phyloP scores from a whole-genome alignment of 2,329 filamentous ascomycete species.

The Thelonectria discophora region DNA sequence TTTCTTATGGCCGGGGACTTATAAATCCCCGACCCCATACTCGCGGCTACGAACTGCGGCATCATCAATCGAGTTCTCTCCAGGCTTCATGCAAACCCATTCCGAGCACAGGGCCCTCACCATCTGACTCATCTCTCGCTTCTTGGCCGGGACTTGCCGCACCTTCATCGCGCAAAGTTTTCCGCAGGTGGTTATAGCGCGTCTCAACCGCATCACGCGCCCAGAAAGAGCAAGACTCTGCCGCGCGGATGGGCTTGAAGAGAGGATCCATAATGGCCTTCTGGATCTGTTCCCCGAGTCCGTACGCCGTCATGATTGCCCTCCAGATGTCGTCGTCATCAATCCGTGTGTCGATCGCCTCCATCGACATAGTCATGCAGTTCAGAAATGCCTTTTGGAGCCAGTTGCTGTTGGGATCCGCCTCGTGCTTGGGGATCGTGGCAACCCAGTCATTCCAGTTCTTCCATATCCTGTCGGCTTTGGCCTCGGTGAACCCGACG shows the following conservation, averaged over 20 bases:
- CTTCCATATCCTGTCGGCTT: slow-evolving; percentile 27
- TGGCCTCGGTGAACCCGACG: slow-evolving; percentile 24
- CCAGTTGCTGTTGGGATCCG: slow-evolving; percentile 10
- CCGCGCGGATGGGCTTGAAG: slow-evolving; percentile 28
- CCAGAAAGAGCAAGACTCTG: slow-evolving; percentile 29
- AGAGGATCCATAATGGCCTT: slow-evolving; percentile 31
- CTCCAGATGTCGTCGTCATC: slow-evolving; percentile 26
- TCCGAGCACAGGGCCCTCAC: no score
- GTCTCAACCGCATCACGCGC: slow-evolving; percentile 26
- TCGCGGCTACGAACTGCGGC: no score
- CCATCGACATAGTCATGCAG: slow-evolving; percentile 25
- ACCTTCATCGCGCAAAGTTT: no score
- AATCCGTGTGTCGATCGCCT: slow-evolving; percentile 1
- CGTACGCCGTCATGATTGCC: slow-evolving; percentile 10
- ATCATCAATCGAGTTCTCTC: no score
- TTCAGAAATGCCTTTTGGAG: slow-evolving; percentile 23
- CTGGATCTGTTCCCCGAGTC: slow-evolving; percentile 18
- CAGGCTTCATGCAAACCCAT: no score
- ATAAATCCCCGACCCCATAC: no score
- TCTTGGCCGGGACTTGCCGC: no score
- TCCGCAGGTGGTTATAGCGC: slow-evolving; percentile 20
- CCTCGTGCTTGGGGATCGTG: slow-evolving; percentile 19
- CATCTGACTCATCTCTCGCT: no score
- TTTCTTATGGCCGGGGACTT: no score
- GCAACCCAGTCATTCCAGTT: slow-evolving; percentile 27